These are phyloP conservation scores for Puya raimondii DNA, from an alignment of 176 grass and related monocot species.

Conservation along the genomic window DNA sequence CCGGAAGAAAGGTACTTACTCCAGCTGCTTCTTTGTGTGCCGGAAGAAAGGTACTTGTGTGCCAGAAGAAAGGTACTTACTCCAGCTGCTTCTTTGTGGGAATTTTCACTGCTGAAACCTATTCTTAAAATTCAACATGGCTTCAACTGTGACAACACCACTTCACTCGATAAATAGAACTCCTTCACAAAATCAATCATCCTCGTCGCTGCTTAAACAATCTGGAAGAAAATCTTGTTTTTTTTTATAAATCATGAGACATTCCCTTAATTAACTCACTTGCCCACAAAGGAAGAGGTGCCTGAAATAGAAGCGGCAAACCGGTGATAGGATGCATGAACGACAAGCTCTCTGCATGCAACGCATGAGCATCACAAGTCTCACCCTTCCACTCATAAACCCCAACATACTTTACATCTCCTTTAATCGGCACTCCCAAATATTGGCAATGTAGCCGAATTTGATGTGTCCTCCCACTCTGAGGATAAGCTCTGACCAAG, in stretches of 20 bases:
- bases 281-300: slow-evolving; percentile 60
- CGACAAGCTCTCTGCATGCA: slow-evolving; percentile 70
- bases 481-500: slow-evolving; percentile 79
- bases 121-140: neutral
- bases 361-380: slow-evolving; percentile 48
- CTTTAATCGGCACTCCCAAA: slow-evolving; percentile 70
- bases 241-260: slow-evolving; percentile 20
- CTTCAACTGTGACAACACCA: neutral
- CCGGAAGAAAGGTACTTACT: neutral
- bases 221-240: slow-evolving; percentile 11
- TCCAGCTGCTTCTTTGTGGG: neutral
- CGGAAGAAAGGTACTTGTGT: neutral
- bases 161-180: neutral
- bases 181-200: neutral
- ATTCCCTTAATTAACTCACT: slow-evolving; percentile 37
- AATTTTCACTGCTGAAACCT: neutral
- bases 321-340: slow-evolving; percentile 74
- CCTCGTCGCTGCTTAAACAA: neutral
- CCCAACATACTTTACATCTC: slow-evolving; percentile 86
- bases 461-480: slow-evolving; percentile 86
- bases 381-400: slow-evolving; percentile 50
- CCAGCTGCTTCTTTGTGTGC: neutral
- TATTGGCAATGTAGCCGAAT: slow-evolving; percentile 85
- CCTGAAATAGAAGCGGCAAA: slow-evolving; percentile 31
- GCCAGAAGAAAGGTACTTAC: neutral